Conservation (phyloP, 129 eudicot genomes). For the Centrapalus pauciflorus region DNA sequence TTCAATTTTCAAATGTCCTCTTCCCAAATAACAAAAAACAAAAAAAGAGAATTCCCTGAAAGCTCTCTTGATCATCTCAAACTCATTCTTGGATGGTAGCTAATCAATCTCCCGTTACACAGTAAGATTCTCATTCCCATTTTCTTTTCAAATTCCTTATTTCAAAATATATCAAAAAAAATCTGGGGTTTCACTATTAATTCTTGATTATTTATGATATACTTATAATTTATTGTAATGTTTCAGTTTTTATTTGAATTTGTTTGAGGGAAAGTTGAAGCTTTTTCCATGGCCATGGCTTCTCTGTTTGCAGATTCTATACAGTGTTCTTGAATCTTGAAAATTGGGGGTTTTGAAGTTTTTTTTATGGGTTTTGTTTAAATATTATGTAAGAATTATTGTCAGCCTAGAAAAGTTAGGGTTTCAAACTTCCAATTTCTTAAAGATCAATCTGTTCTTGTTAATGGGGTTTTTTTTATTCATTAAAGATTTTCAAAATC, state of each 20-base stretch:
- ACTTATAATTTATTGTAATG: not conserved
- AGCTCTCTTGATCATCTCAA: not conserved
- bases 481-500: not conserved
- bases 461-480: not conserved
- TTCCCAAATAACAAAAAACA: constrained; percentile 8
- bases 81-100: constrained; percentile 25
- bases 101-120: constrained; percentile 6
- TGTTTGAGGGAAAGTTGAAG: not conserved
- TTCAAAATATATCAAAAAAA: not conserved
- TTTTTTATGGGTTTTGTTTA: not conserved
- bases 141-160: not conserved
- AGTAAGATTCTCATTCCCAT: not conserved
- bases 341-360: not conserved
- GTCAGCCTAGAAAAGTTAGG: not conserved
- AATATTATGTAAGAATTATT: too few relatives aligned
- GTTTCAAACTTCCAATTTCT: not conserved
- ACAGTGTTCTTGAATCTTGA: not conserved
- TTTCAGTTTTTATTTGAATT: not conserved
- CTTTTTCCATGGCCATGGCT: not conserved
- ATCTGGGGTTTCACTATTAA: not conserved
- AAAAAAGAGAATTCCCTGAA: not conserved
- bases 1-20: not conserved
- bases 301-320: constrained; percentile 7
- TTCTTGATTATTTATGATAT: not conserved
- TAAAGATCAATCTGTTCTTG: not conserved